These are phyloP conservation scores for Coniferiporia sulphurascens DNA, from an alignment of 1,284 basidiomycete species.

Conservation along the genomic window DNA sequence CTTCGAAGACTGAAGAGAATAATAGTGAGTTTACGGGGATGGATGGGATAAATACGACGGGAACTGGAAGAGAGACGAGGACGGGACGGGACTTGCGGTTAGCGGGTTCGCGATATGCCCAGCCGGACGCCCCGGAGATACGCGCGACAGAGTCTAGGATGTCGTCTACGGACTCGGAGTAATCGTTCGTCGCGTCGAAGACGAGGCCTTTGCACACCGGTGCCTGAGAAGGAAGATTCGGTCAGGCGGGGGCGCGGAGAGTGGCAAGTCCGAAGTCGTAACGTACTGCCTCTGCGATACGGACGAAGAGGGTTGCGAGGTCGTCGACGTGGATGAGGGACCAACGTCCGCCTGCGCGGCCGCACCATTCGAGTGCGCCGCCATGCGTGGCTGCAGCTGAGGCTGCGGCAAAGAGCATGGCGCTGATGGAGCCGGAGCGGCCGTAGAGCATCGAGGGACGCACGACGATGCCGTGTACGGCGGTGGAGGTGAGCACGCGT, in stretches of 20 bases:
- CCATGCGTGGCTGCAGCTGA: slow-evolving; percentile 25
- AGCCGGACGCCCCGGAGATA: slow-evolving; percentile 36
- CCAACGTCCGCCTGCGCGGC: slow-evolving; percentile 36
- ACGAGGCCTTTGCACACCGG: slow-evolving; percentile 36
- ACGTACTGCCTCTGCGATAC: slow-evolving; percentile 33
- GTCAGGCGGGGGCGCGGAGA: no score
- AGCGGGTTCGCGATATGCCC: slow-evolving; percentile 29
- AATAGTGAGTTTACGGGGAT: slow-evolving; percentile 14
- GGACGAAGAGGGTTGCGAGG: slow-evolving; percentile 43
- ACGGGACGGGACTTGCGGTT: slow-evolving; percentile 30
- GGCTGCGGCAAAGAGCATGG: slow-evolving; percentile 35
- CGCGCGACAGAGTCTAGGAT: slow-evolving; percentile 39
- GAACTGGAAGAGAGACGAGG: slow-evolving; percentile 20
- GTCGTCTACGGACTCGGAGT: slow-evolving; percentile 41
- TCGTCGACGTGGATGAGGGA: slow-evolving; percentile 47
- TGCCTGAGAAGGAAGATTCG: slow-evolving; percentile 22
- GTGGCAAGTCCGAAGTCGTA: neutral
- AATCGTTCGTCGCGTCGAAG: slow-evolving; percentile 43
- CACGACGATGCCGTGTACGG: slow-evolving; percentile 47
- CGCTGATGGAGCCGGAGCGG: slow-evolving; percentile 37
- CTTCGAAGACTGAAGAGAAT: slow-evolving; percentile 19
- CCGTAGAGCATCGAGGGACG: slow-evolving; percentile 47
- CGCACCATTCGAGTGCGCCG: slow-evolving; percentile 34
- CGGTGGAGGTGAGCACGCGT: slow-evolving; percentile 28
- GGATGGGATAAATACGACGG: no score